phyloP scores from a whole-genome alignment of 2,329 filamentous ascomycete genomes.

The Calonectria leucothoes region DNA sequence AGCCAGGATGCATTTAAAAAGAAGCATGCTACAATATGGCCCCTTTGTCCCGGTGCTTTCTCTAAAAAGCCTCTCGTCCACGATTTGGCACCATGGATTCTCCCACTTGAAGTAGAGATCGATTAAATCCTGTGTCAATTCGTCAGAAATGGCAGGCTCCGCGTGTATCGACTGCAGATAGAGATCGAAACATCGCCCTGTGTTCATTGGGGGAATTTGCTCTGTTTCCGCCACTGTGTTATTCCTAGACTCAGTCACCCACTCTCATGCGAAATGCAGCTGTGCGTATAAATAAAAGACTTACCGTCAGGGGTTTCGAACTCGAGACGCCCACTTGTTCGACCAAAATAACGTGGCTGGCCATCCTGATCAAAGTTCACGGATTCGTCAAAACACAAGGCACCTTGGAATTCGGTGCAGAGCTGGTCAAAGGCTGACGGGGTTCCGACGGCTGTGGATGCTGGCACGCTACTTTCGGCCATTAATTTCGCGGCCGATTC shows the following conservation, averaged over 20 bases:
- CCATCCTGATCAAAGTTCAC: constrained; percentile 49
- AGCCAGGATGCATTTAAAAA: constrained; percentile 50
- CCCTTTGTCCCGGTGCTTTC: constrained; percentile 41
- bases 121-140: constrained; percentile 37
- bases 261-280: background rate
- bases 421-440: background rate
- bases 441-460: background rate
- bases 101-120: constrained; percentile 52
- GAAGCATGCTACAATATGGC: constrained; percentile 45
- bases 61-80: constrained; percentile 50
- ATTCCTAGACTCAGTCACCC: background rate
- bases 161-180: background rate
- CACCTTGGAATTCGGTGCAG: constrained; percentile 34
- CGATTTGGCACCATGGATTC: constrained; percentile 49
- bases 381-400: constrained; percentile 45
- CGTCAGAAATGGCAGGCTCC: constrained; percentile 20
- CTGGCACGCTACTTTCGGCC: background rate
- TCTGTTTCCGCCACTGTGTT: background rate
- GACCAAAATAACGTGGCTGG: constrained; percentile 50
- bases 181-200: background rate
- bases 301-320: constrained; percentile 29
- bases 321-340: constrained; percentile 49
- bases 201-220: background rate
- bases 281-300: background rate
- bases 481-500: background rate